Evolutionary conservation across 2,329 filamentous ascomycete genomes (phyloP), one percentile per base, ranked within the genome.

Genomic region (Biscogniauxia marginata): DNA sequence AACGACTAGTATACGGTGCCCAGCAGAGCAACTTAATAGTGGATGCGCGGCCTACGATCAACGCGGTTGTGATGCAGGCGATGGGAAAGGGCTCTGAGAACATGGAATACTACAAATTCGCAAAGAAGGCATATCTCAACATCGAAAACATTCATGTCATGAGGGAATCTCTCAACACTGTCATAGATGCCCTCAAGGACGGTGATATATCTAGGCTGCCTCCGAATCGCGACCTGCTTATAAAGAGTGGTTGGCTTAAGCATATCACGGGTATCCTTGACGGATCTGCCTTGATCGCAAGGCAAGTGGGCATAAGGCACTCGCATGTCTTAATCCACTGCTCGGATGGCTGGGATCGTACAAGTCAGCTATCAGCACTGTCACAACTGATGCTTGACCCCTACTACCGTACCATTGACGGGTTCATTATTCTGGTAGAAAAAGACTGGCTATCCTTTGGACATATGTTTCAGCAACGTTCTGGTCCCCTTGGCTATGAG

Each of bases 61-160:
- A 99, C 71, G 95, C 95, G 19, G 86, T 93, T 64, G 92, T 92
- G 6, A 98, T 97, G 83, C 93, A 97, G 71, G 90, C 93, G 3
- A 87, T 93, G 61, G 95, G 95, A 6, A 86, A 93, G 71, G 95
- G 95, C 2, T 96, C 93, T 0, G 95, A 99, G 74, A 96, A 97
- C 67, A 97, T 98, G 90, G 91, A 96, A 62, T 89, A 96, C 73
- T 99, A 99, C 76, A 91, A 89, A 59, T 93, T 93, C 67, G 91
- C 92, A 16, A 88, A 88, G 57, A 96, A 97, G 73, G 88, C 89
- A 24, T 99, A 96, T 70, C 82, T 99, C 54, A 95, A 91, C 60
- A 99, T 99, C 67, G 93, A 96, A 72, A 99, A 99, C 71, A 98
- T 99, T 58, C 95, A 99, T 69, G 92, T 97, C 60, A 99, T 99